phyloP scores from a whole-genome alignment of 2,329 filamentous ascomycete genomes.

The Scedosporium aurantiacum region DNA sequence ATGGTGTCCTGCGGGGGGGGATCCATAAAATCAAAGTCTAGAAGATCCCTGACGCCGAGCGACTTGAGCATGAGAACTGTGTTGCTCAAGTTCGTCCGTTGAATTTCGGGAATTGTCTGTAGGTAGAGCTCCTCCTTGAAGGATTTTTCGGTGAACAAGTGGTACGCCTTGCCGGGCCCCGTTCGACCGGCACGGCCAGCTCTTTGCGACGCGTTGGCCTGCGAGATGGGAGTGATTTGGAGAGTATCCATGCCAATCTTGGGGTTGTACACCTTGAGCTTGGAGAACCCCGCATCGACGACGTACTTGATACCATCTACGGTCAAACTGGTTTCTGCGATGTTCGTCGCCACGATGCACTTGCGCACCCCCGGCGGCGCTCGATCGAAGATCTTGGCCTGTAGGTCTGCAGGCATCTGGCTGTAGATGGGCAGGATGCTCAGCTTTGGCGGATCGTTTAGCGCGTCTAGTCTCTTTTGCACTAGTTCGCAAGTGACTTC shows the following conservation, averaged over 20 bases:
- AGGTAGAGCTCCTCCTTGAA: constrained; percentile 95
- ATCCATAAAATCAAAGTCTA: constrained; percentile 99
- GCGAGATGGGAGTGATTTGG: constrained; percentile 93
- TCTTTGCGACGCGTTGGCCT: constrained; percentile 88
- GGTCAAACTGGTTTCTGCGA: constrained; percentile 93
- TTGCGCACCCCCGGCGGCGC: constrained; percentile 86
- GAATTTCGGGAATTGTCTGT: constrained; percentile 94
- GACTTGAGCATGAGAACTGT: constrained; percentile 92
- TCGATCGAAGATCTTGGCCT: constrained; percentile 94
- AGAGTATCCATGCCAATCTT: constrained; percentile 99
- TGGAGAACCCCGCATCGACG: constrained; percentile 90
- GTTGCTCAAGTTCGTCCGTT: constrained; percentile 90
- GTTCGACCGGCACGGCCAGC: constrained; percentile 90
- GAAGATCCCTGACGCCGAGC: constrained; percentile 80
- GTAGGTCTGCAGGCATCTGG: constrained; percentile 96
- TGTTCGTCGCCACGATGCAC: constrained; percentile 96
- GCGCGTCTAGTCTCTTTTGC: constrained; percentile 71
- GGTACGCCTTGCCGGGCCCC: constrained; percentile 88
- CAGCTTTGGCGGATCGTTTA: constrained; percentile 91
- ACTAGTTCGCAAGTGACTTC: constrained; percentile 92
- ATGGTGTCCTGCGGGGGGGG: constrained; percentile 97
- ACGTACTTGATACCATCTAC: constrained; percentile 99
- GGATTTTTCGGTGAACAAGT: constrained; percentile 85
- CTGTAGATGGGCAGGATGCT: constrained; percentile 96
- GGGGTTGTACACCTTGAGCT: constrained; percentile 97